Conservation (phyloP, 495 filamentous ascomycete species). For the Penicillium atrosanguineum region DNA sequence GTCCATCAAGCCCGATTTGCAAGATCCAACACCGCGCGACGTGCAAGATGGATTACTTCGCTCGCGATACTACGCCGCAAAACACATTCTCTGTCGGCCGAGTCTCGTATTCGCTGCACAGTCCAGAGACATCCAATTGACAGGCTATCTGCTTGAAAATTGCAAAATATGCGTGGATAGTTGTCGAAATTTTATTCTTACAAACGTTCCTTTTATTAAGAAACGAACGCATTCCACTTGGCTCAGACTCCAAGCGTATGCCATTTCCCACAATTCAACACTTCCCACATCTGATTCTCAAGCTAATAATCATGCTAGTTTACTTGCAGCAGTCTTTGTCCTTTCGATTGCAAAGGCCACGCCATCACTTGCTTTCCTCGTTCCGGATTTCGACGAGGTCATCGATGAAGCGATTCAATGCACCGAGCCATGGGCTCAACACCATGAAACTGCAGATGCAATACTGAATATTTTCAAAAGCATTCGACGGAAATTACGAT, state of each 20-base stretch:
- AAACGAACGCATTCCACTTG: slow-evolving; percentile 17
- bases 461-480: slow-evolving; percentile 19
- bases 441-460: slow-evolving; percentile 16
- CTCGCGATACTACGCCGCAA: slow-evolving; percentile 16
- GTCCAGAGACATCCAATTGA: slow-evolving; percentile 1
- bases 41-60: slow-evolving; percentile 16
- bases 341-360: slow-evolving; percentile 18
- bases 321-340: slow-evolving; percentile 19
- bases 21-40: slow-evolving; percentile 2
- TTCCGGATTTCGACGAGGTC: slow-evolving; percentile 17
- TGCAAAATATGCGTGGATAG: slow-evolving; percentile 17
- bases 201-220: slow-evolving; percentile 7
- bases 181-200: slow-evolving; percentile 15
- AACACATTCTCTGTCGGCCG: slow-evolving; percentile 20
- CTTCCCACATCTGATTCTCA: neutral
- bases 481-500: slow-evolving; percentile 17
- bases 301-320: slow-evolving; percentile 2
- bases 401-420: slow-evolving; percentile 9
- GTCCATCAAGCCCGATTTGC: slow-evolving; percentile 12
- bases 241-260: slow-evolving; percentile 20
- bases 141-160: slow-evolving; percentile 10
- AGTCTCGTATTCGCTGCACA: slow-evolving; percentile 17
- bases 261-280: neutral
- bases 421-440: slow-evolving; percentile 13
- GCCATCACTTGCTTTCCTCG: slow-evolving; percentile 11